Evolutionary conservation across 2,329 filamentous ascomycete species (phyloP), one percentile per base, ranked within the genome.

Genomic region (Aureobasidium pullulans): DNA sequence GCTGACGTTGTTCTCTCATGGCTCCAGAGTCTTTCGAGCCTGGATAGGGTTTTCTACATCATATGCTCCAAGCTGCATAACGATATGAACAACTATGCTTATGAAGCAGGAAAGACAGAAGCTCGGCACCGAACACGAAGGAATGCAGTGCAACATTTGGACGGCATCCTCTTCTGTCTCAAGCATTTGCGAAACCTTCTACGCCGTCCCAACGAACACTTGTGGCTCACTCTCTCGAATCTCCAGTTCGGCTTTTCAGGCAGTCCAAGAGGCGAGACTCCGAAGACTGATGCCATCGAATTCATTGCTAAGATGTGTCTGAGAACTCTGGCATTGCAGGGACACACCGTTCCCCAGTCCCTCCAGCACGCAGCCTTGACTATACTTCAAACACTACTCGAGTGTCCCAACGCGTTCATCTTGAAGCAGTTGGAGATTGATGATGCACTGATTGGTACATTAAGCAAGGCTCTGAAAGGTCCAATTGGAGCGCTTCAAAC

Each of bases 1-100:
- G 90, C 87, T 62, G 87, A 90, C 73, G 87, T 88, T 29, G 84
- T 90, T 40, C 87, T 87, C 66, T 85, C 83, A 50, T 96, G 93
- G 92, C 78, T 97, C 3, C 87, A 88, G 65, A 85, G 75, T 57
- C 68, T 81, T 9, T 74, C 80, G 13, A 81, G 76, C 42, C 72
- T 84, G 32, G 76, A 79, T 57, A 77, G 73, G 66, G 74, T 80
- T 6, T 72, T 75, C 53, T 69, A 73, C 43, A 65, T 77, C 15
- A 53, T 71, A 19, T 50, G 61, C 10, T 59, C 57, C 16, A 59
- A 47, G 28, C 36, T 63, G 5, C 60, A 63, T 11, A 15, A 29
- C 5, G 46, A 42, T 62, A 69, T 57, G 48, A 46, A 37, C 43
- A 60, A 6, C 29, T 66, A 53, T 31, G 44, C 31, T 28, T 8